Percentiles rank a stretch among this genome's conserved stretches.
phyloP scores from a whole-genome alignment of 148 eudicot genomes.

The Talinum fruticosum region DNA sequence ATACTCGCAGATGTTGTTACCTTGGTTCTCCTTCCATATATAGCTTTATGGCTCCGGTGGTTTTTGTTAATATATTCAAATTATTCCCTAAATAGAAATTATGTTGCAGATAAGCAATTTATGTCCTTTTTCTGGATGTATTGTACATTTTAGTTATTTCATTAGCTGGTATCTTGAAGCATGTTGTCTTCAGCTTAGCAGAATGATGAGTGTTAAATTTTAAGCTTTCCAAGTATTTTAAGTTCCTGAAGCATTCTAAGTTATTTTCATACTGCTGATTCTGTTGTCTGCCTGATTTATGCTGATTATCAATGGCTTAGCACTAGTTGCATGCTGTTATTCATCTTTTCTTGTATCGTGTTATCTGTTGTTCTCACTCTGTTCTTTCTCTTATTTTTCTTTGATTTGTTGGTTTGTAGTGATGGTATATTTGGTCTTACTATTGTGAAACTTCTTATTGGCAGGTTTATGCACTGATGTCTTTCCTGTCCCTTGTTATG shows the following conservation, averaged over 20 bases:
- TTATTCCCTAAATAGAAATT: not conserved
- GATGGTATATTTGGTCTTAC: not conserved
- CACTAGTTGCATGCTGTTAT: not conserved
- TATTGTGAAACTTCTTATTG: constrained; percentile 12
- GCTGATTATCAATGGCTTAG: not conserved
- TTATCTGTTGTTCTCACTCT: not conserved
- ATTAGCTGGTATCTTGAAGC: not conserved
- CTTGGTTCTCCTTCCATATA: no score
- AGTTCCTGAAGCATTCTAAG: not conserved
- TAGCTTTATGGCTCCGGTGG: no score
- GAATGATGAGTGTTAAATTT: no score
- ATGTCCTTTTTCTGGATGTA: not conserved
- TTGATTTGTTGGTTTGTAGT: not conserved
- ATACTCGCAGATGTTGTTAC: no score
- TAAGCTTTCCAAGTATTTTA: no score
- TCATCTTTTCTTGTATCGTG: not conserved
- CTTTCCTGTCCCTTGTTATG: constrained; percentile 73
- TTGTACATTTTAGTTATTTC: not conserved
- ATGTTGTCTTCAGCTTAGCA: not conserved
- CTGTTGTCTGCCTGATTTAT: not conserved
- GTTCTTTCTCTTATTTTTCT: not conserved
- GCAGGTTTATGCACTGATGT: constrained; percentile 94
- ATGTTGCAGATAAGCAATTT: not conserved
- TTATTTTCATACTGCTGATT: not conserved
- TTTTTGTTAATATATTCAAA: no score